These are phyloP conservation scores for Chaetomium sp. DNA, from an alignment of 2,329 filamentous ascomycete genomes.

Conservation along the genomic window DNA sequence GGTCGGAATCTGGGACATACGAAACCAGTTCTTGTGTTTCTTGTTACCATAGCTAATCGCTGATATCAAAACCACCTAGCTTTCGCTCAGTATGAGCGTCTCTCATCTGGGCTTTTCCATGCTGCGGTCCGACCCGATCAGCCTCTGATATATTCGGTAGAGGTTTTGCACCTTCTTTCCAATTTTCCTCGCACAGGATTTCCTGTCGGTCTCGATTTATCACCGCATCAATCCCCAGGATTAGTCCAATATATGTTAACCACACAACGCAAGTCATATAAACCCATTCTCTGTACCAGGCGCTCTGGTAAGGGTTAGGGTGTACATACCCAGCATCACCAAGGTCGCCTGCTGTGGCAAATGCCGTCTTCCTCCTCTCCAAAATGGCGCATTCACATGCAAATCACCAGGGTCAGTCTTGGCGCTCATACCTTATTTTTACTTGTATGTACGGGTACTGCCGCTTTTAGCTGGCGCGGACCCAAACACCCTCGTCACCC, in stretches of 20 bases:
- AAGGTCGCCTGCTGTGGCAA: not conserved
- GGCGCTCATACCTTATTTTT: constrained; percentile 21
- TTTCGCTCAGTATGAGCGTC: not conserved
- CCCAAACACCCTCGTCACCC: constrained; percentile 4
- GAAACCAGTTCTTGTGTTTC: not conserved
- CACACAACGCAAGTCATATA: too few relatives aligned
- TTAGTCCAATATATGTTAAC: too few relatives aligned
- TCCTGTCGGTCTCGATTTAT: too few relatives aligned
- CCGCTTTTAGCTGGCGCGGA: constrained; percentile 12
- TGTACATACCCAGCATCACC: too few relatives aligned
- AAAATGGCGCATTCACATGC: constrained; percentile 25
- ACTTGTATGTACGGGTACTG: not conserved
- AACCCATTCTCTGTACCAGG: too few relatives aligned
- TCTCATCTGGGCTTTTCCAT: not conserved
- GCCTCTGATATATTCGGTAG: too few relatives aligned
- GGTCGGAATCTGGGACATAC: not conserved
- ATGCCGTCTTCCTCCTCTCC: constrained; percentile 6
- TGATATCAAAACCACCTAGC: not conserved
- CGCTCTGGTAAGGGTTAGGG: constrained; percentile 19
- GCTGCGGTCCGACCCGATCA: not conserved
- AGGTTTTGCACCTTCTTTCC: too few relatives aligned
- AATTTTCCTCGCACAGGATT: too few relatives aligned
- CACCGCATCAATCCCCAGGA: too few relatives aligned
- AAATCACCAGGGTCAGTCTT: constrained; percentile 14
- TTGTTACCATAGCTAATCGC: not conserved